Conservation (phyloP, 2,329 filamentous ascomycete genomes). For the Paecilomyces dactylethromorphus region DNA sequence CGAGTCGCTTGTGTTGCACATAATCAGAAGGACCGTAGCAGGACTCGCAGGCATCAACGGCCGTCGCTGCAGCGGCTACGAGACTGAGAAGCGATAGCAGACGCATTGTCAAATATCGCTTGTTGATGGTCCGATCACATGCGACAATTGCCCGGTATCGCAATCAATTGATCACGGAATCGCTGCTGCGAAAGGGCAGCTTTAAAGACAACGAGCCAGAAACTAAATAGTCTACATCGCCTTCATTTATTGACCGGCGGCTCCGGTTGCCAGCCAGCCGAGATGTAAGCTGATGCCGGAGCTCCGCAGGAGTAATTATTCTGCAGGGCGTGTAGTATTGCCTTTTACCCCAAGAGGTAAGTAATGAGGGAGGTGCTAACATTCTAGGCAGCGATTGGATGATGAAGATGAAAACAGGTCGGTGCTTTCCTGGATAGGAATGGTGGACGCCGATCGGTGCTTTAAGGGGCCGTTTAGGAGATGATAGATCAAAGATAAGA, state of each 20-base stretch:
- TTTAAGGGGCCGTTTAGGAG: background rate
- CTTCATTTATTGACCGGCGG: background rate
- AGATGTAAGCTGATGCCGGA: background rate
- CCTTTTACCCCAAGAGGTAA: background rate
- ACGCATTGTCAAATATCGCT: background rate
- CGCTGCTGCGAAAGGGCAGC: background rate
- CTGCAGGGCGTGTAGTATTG: background rate
- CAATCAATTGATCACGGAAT: background rate
- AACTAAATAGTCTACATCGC: background rate
- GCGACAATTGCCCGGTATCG: background rate
- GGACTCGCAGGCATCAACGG: constrained; percentile 9
- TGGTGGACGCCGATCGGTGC: background rate
- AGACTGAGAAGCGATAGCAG: constrained; percentile 4
- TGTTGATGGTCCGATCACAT: background rate
- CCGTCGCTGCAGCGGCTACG: background rate
- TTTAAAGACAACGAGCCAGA: background rate
- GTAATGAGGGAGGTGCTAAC: background rate
- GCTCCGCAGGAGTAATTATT: background rate
- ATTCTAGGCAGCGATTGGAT: background rate
- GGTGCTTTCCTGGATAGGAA: background rate
- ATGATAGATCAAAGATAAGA: background rate
- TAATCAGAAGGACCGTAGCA: constrained; percentile 13
- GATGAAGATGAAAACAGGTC: background rate
- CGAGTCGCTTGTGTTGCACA: constrained; percentile 10
- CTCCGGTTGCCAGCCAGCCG: no score